These are phyloP conservation scores for Ceriops zippeliana DNA, from an alignment of 345 rosid species.

Conservation along the genomic window DNA sequence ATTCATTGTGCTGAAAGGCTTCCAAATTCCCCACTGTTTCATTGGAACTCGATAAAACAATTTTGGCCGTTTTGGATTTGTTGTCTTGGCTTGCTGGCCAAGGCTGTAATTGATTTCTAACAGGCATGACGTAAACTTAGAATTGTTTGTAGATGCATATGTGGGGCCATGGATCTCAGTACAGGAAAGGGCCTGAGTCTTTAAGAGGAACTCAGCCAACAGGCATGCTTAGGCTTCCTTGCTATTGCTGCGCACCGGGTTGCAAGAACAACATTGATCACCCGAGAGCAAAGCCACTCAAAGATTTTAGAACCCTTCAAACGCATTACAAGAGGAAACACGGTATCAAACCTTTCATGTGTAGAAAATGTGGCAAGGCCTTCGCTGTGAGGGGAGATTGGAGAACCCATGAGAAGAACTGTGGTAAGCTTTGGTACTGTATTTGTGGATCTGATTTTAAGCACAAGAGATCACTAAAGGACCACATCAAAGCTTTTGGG, in stretches of 20 bases:
- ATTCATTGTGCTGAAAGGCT: too few relatives aligned
- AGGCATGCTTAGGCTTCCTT: slow-evolving; percentile 71
- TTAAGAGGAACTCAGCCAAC: slow-evolving; percentile 66
- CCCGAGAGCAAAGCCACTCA: slow-evolving; percentile 65
- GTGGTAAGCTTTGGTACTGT: slow-evolving; percentile 65
- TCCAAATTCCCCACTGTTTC: too few relatives aligned
- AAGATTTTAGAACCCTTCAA: slow-evolving; percentile 67
- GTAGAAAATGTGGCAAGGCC: slow-evolving; percentile 65
- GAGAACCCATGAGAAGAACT: slow-evolving; percentile 74
- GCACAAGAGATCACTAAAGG: slow-evolving; percentile 64
- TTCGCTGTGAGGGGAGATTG: slow-evolving; percentile 69
- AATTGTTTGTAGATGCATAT: slow-evolving; percentile 45
- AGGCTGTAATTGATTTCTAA: background rate
- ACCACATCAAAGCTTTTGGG: slow-evolving; percentile 55
- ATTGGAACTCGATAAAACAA: too few relatives aligned
- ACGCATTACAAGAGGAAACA: slow-evolving; percentile 75
- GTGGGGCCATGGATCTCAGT: slow-evolving; percentile 70
- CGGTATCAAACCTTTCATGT: slow-evolving; percentile 68
- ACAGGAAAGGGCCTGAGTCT: slow-evolving; percentile 61
- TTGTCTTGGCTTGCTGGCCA: background rate
- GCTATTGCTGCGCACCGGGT: slow-evolving; percentile 64
- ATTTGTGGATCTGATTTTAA: slow-evolving; percentile 60
- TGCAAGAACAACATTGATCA: slow-evolving; percentile 71
- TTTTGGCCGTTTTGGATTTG: background rate
- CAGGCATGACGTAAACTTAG: background rate